A percentile compares a stretch with the other conserved stretches of the same genome.
Conservation (phyloP, 108 stramenopile genomes). For the Pseudonitzschia pungens region DNA sequence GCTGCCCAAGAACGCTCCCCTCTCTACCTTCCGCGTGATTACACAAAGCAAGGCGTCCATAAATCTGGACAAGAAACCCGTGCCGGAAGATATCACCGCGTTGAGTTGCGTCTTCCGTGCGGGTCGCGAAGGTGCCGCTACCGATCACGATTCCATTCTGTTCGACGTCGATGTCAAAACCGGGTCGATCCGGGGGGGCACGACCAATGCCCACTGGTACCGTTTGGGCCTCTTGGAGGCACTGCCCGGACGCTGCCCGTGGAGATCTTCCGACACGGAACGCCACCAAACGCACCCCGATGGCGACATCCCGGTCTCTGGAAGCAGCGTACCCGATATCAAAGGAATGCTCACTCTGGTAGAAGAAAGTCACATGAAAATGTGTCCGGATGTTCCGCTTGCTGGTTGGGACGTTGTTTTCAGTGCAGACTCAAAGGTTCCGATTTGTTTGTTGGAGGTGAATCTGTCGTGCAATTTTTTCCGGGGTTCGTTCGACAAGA, state of each 20-base stretch:
- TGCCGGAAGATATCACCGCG: constrained; percentile 57
- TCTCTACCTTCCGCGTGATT: constrained; percentile 97
- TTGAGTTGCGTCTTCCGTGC: constrained; percentile 96
- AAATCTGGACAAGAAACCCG: constrained; percentile 38
- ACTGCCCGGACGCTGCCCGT: constrained; percentile 64
- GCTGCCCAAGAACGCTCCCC: constrained; percentile 91
- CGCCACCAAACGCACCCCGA: constrained; percentile 79
- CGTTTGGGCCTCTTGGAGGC: constrained; percentile 67
- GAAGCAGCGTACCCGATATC: constrained; percentile 75
- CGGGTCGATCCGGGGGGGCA: constrained; percentile 84
- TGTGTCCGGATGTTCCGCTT: constrained; percentile 80
- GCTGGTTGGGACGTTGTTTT: constrained; percentile 89
- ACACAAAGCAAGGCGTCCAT: constrained; percentile 81
- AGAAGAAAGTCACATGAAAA: constrained; percentile 72
- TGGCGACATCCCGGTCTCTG: constrained; percentile 70
- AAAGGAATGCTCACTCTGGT: constrained; percentile 61
- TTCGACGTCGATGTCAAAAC: constrained; percentile 94
- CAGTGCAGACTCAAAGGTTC: constrained; percentile 61
- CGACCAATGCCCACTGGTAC: constrained; percentile 98
- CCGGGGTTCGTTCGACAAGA: constrained; percentile 75
- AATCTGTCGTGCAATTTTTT: constrained; percentile 87
- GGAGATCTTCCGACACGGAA: constrained; percentile 56
- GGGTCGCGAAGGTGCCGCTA: constrained; percentile 85
- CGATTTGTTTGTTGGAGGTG: constrained; percentile 82
- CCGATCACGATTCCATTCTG: constrained; percentile 95